Conservation (phyloP, 176 grass and related monocot genomes). For the Avena insularis region DNA sequence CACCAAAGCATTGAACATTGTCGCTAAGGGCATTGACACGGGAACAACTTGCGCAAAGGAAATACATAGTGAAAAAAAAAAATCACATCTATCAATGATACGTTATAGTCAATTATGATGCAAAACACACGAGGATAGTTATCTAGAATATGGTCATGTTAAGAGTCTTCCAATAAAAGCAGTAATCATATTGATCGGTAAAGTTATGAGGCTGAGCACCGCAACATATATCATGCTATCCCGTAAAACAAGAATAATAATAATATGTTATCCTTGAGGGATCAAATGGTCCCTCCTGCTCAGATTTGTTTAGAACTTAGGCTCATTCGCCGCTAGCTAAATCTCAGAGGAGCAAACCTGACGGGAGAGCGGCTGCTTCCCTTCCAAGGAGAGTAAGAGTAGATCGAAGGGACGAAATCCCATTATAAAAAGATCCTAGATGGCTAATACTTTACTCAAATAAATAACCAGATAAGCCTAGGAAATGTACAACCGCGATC, state of each 20-base stretch:
- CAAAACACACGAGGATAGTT: not conserved
- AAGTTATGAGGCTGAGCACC: not conserved
- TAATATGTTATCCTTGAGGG: not conserved
- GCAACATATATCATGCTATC: not conserved
- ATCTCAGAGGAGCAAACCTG: too few relatives aligned
- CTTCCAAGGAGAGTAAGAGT: too few relatives aligned
- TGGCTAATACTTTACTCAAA: not conserved
- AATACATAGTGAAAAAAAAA: not conserved
- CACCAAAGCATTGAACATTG: conserved; percentile 31
- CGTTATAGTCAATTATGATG: conserved; percentile 1
- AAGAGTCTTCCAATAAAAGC: not conserved
- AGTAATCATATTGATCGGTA: not conserved
- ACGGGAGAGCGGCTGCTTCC: too few relatives aligned
- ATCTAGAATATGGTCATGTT: not conserved
- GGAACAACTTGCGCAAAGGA: conserved; percentile 33
- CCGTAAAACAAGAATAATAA: not conserved
- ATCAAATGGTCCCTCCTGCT: too few relatives aligned
- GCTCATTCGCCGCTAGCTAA: too few relatives aligned
- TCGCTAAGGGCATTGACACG: conserved; percentile 35
- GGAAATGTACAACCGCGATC: not conserved
- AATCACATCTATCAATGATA: not conserved
- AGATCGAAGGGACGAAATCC: too few relatives aligned
- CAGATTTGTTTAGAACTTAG: too few relatives aligned
- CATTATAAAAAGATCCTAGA: too few relatives aligned
- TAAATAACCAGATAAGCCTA: conserved; percentile 6